phyloP scores from a whole-genome alignment of 345 rosid genomes.

The Iberis pinnata region DNA sequence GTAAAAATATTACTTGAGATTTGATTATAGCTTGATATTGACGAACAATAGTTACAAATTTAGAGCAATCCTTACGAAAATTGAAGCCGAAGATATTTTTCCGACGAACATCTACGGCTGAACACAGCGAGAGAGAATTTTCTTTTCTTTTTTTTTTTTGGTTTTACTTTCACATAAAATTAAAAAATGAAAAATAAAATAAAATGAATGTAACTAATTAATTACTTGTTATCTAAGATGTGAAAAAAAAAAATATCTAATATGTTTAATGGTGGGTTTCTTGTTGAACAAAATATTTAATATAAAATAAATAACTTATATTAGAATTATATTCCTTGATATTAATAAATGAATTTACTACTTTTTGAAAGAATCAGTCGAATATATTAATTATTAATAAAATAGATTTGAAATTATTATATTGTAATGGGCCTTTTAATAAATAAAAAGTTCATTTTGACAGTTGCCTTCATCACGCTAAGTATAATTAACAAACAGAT shows the following conservation, averaged over 20 bases:
- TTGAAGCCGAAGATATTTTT: constrained; percentile 36
- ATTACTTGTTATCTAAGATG: constrained; percentile 11
- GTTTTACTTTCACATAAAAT: constrained; percentile 20
- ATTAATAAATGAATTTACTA: background rate
- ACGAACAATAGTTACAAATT: constrained; percentile 13
- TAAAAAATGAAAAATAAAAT: constrained; percentile 16
- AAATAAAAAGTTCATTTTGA: constrained; percentile 10
- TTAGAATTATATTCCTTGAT: background rate
- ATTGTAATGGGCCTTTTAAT: background rate
- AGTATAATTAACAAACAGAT: constrained; percentile 9
- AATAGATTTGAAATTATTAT: background rate
- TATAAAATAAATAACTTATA: background rate
- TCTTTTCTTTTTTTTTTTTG: constrained; percentile 16
- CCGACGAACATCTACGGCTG: constrained; percentile 45
- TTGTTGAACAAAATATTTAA: background rate
- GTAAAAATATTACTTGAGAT: constrained; percentile 1
- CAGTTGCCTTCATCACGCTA: constrained; percentile 11
- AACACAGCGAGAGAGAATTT: constrained; percentile 23
- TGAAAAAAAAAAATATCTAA: background rate
- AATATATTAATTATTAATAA: too few species aligned
- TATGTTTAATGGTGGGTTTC: constrained; percentile 7
- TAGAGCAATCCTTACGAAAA: constrained; percentile 24
- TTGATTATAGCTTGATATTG: background rate
- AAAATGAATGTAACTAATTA: constrained; percentile 18
- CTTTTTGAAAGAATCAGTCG: background rate